Base-by-base conservation (phyloP, 306 rosid species). In the Cicer chorassanicum region DNA sequence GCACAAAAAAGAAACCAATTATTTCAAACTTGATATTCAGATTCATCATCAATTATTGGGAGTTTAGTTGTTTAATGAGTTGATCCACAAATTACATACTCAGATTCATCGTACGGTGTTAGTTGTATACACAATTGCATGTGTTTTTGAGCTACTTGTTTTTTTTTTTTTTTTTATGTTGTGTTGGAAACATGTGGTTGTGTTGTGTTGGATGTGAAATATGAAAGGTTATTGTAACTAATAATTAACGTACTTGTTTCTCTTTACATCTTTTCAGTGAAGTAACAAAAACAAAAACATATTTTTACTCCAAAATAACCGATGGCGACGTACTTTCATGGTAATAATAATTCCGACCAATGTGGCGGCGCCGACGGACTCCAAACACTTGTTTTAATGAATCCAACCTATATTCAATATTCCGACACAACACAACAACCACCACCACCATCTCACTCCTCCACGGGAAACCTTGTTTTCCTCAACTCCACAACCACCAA, bases 271-370 rank as follows among this genome's bases (percentile, higher is more conserved):
- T 29, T 29, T 84, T 59, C 82, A 84, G 87, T 65, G 82, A 85
- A 82, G 77, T 61, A 62, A 82, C 34, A n/a, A 13, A 24, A 59
- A 38, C 46, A 7, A 77, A 55, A 16, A 34, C 61, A 64, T 51
- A 70, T 79, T 74, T 62, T 75, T 65, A 61, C 83, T 56, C 76
- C 51, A 81, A 76, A 80, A 76, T 78, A 68, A 64, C 38, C 87
- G 86, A 93, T 95, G 99, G 96, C 98, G 85, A 89, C 99, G 53
- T 95, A 95, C 84, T 93, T 80, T 80, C 99, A 95, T 80, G 96
- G 93, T 2, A 92, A 87, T 2, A 91, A 88, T 83, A 92, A 55
- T 89, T 92, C 82, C 97, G 89, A 85, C 80, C 92, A 5, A 51
- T 59, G 29, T 38, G 83, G 91, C 46, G 98, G 11, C 8, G 79